Conservation (phyloP, 495 filamentous ascomycete genomes). For the Pseudotulostoma volvatum region DNA sequence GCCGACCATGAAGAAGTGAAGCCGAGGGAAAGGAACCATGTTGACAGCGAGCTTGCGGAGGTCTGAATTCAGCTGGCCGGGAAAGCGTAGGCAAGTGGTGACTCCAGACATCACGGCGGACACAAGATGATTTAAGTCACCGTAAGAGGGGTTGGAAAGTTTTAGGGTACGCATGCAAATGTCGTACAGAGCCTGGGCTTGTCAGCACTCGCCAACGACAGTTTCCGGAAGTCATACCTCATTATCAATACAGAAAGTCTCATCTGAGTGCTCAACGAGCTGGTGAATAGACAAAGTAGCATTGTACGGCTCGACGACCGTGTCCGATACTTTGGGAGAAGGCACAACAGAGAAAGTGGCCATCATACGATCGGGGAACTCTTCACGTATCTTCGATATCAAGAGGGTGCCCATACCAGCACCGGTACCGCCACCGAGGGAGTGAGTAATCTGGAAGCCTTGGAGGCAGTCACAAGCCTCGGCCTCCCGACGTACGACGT, state of each 20-base stretch:
- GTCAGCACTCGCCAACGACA: too few species aligned
- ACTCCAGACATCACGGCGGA: slow-evolving; percentile 99
- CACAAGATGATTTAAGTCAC: slow-evolving; percentile 98
- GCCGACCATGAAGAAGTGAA: slow-evolving; percentile 99
- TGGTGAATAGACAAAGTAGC: slow-evolving; percentile 98
- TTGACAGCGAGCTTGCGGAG: slow-evolving; percentile 99
- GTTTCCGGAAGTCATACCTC: slow-evolving; percentile 59
- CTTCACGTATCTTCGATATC: slow-evolving; percentile 99
- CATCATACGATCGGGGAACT: slow-evolving; percentile 99
- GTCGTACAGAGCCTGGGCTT: slow-evolving; percentile 97
- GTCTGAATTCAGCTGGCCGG: slow-evolving; percentile 98
- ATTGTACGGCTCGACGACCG: slow-evolving; percentile 99
- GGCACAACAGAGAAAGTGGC: slow-evolving; percentile 99
- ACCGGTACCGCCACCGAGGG: slow-evolving; percentile 98
- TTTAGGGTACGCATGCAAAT: slow-evolving; percentile 99
- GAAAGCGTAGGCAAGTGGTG: slow-evolving; percentile 97
- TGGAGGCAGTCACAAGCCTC: slow-evolving; percentile 99
- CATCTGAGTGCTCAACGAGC: slow-evolving; percentile 99
- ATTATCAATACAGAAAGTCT: slow-evolving; percentile 99
- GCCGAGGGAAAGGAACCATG: slow-evolving; percentile 99
- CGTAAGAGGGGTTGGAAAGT: slow-evolving; percentile 95
- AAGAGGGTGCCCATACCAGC: slow-evolving; percentile 99
- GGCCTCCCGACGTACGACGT: slow-evolving; percentile 97
- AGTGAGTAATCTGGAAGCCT: slow-evolving; percentile 99
- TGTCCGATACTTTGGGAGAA: slow-evolving; percentile 99